Evolutionary conservation across 2,329 filamentous ascomycete species (phyloP).

Genomic region (Aspergillus sp.): DNA sequence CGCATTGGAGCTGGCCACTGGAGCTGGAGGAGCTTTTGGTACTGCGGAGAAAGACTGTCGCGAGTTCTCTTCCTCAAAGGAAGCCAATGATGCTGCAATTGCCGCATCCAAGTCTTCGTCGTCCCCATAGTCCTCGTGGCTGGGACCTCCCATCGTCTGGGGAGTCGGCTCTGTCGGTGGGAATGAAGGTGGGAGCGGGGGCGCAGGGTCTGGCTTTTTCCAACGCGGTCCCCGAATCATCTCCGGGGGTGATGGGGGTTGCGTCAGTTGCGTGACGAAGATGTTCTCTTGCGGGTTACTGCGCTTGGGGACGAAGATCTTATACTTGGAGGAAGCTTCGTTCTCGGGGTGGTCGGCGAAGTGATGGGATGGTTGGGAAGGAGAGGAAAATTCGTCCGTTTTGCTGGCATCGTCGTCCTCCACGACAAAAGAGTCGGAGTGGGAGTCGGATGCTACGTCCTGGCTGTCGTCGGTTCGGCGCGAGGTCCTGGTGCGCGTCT

Average conservation of each 20-base stretch:
- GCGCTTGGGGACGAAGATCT: constrained; percentile 43
- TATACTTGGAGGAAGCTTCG: constrained; percentile 32
- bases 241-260: constrained; percentile 51
- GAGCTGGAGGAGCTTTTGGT: constrained; percentile 3
- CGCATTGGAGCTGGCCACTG: not conserved
- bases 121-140: constrained; percentile 18
- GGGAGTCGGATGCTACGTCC: constrained; percentile 16
- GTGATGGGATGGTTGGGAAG: constrained; percentile 11
- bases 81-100: constrained; percentile 39
- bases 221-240: constrained; percentile 52
- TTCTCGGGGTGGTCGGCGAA: constrained; percentile 19
- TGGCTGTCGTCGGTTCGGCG: constrained; percentile 8
- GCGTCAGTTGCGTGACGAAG: constrained; percentile 50
- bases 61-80: constrained; percentile 33
- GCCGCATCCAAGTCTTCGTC: constrained; percentile 37
- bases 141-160: not conserved
- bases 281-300: constrained; percentile 41
- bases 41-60: not conserved
- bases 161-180: not conserved
- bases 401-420: constrained; percentile 15
- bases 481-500: not conserved
- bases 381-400: constrained; percentile 17
- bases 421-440: constrained; percentile 20
- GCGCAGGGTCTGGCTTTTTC: constrained; percentile 42
- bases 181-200: constrained; percentile 14